Evolutionary conservation across 257 asterid genomes (phyloP), one percentile per base, ranked within the genome.

Genomic region (Nicotiana otophora): DNA sequence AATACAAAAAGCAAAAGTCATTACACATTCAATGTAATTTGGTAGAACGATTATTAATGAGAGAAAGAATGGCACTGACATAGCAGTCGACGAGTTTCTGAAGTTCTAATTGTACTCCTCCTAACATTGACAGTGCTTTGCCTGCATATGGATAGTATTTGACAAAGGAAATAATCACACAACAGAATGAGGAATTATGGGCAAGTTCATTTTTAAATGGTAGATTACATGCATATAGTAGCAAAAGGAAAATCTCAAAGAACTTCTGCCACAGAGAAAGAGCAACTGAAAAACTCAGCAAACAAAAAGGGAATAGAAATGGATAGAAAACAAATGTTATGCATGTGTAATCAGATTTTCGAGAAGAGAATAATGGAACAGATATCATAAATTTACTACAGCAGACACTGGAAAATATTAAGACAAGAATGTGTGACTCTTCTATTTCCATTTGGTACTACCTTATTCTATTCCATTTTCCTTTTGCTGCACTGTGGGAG

Each of bases 41-140:
- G 63, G 80, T 8, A 15, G 26, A 51, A 26, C 4, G 20, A 51
- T 28, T 51, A 75, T 75, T 48, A 74, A 26, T 1, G 63, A 51
- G 63, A 26, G 36, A 75, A 61, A 66, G 46, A 66, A 80, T 66
- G 78, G 83, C 70, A 92, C 98, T 88, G 83, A 96, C 99, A 75
- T 96, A 96, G 86, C 78, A 80, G 81, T 96, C 98, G 34, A 93
- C 96, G 81, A 92, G 91, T 88, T 93, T 93, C 91, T 91, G 99
- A 84, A 96, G 96, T 82, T 96, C 97, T 77, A 93, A 93, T 89
- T 96, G 98, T 81, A 90, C 91, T 69, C 85, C 90, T 78, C 99
- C 98, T 62, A 96, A 91, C 86, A 85, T 85, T 58, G 94, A 86
- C 83, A 96, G 85, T 82, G 97, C 93, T 84, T 89, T 90, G 55